Base-by-base conservation (phyloP, 2,329 filamentous ascomycete genomes). In the Raffaelea arxii region DNA sequence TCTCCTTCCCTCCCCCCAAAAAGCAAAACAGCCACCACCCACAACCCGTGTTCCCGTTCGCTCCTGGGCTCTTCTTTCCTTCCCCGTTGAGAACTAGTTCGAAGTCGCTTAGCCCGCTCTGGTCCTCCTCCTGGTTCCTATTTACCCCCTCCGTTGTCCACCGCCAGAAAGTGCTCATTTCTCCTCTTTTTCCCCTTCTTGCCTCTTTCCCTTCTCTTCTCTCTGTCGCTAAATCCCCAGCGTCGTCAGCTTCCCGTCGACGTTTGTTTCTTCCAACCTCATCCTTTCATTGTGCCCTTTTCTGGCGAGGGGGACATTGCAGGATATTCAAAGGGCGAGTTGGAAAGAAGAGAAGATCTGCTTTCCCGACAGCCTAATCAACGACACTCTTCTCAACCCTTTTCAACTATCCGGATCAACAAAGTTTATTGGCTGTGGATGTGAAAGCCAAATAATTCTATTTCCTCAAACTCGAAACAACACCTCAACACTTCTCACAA, bases 101-200 rank as follows among this genome's bases (percentile, higher is more conserved):
- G 32, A 36, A 36, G 32, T 36, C 32, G 16, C 32, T 18, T 12
- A 12, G 14, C 32, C 32, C 19, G 32, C 7, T 36, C 32, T 36
- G 32, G 14, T 36, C 32, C 32, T 7, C 19, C 32, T 36, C 32
- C 35, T 43, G 25, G 25, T 47, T 39, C 40, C 40, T 43, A 22
- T 43, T n/a, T 23, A 10, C 32, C 30, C 37, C 19, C 44, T 24
- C 25, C 41, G 27, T 24, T 23, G 7, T 10, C 32, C 32, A 36
- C 41, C 41, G n/a, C n/a, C 40, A 25, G 40, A 41, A 32, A 41
- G 22, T 23, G 19, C 23, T 25, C 36, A 19, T 25, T 39, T 36
- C n/a, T 43, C 12, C 35, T 36, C 27, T 22, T 24, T 32, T 41
- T 30, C 42, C 14, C 27, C 40, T 30, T 39, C 21, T 37, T 38